phyloP scores from a whole-genome alignment of 768 basidiomycete genomes.

The Tulasnella sp. region DNA sequence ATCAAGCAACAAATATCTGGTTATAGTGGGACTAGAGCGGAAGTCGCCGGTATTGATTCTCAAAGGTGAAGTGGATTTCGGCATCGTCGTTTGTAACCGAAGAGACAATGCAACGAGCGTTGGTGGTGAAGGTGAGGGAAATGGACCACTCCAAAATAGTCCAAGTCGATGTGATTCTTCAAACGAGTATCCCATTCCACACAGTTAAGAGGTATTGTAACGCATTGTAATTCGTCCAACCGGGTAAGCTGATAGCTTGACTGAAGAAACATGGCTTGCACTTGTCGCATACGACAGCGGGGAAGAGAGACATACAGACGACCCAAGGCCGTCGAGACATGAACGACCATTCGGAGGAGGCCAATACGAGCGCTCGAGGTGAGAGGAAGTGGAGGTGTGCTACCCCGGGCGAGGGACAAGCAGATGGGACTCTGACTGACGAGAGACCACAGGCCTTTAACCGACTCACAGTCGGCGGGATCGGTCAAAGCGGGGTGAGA shows the following conservation, averaged over 20 bases:
- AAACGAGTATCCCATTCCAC: neutral
- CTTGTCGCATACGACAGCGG: conserved; percentile 3
- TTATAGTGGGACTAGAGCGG: neutral
- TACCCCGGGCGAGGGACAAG: neutral
- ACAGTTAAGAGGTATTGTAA: neutral
- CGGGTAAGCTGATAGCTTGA: neutral
- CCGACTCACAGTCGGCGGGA: neutral
- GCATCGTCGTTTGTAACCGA: neutral
- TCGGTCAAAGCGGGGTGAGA: neutral
- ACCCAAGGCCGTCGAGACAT: neutral
- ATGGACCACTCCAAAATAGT: neutral
- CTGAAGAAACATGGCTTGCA: neutral
- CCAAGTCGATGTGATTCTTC: neutral
- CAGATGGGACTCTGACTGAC: neutral
- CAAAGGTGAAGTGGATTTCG: neutral
- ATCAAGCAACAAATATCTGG: neutral
- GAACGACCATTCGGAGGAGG: neutral
- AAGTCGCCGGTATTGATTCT: neutral
- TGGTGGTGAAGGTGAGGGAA: neutral
- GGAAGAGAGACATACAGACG: neutral
- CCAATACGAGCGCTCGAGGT: neutral
- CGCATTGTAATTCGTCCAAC: neutral
- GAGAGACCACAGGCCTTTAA: neutral
- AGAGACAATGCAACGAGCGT: neutral
- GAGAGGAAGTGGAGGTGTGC: neutral